Conservation (phyloP, 2,329 filamentous ascomycete species). For the Epichloe typhina region DNA sequence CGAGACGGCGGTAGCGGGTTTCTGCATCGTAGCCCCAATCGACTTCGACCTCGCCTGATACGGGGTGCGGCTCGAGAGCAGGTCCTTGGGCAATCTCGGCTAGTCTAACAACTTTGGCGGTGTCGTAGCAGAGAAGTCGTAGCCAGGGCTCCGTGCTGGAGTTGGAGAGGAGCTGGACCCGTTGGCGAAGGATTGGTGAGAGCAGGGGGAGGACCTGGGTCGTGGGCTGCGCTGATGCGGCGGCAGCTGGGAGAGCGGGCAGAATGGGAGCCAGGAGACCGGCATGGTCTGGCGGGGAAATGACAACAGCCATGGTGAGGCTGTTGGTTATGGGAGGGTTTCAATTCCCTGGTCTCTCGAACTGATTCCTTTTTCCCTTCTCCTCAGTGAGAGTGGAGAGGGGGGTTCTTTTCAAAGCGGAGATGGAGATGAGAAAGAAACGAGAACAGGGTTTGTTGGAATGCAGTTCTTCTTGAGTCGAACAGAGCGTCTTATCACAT, state of each 20-base stretch:
- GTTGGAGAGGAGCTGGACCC: slow-evolving; percentile 51
- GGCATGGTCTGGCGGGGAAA: slow-evolving; percentile 33
- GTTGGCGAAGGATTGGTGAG: slow-evolving; percentile 52
- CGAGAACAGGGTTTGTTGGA: too few relatives aligned
- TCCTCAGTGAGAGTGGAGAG: too few relatives aligned
- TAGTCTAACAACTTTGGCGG: slow-evolving; percentile 41
- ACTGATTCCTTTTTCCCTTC: too few relatives aligned
- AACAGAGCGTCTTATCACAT: neutral
- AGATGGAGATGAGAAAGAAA: too few relatives aligned
- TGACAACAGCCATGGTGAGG: slow-evolving; percentile 16
- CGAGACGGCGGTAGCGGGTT: slow-evolving; percentile 52
- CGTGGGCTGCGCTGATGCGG: slow-evolving; percentile 44
- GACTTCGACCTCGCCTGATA: slow-evolving; percentile 67
- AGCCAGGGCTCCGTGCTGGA: slow-evolving; percentile 57
- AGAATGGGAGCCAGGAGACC: slow-evolving; percentile 42
- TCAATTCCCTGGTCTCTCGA: neutral
- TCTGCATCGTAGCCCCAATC: slow-evolving; percentile 53
- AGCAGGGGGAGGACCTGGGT: slow-evolving; percentile 42
- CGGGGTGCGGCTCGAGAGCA: slow-evolving; percentile 63
- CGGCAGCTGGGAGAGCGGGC: slow-evolving; percentile 44
- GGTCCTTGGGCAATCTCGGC: slow-evolving; percentile 48
- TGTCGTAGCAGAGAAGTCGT: slow-evolving; percentile 56
- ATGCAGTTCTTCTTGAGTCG: too few relatives aligned
- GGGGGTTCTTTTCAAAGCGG: too few relatives aligned
- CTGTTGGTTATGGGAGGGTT: neutral